Evolutionary conservation across 2,329 filamentous ascomycete species (phyloP).

Genomic region (Colletotrichum nymphaeae): DNA sequence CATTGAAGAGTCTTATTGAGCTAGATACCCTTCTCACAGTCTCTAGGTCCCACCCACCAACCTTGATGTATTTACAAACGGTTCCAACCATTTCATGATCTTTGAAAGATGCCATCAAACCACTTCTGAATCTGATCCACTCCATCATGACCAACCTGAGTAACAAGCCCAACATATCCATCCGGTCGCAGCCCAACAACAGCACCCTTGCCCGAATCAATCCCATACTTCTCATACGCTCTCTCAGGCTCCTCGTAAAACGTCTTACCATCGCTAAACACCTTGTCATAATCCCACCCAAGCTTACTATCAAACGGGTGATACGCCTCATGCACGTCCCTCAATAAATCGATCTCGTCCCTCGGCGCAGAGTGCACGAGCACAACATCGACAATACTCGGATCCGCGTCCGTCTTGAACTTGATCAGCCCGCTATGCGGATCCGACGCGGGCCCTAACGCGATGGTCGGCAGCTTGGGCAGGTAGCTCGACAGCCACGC

Average conservation of each 20-base stretch:
- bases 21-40: too few species aligned
- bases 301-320: slow-evolving; percentile 38
- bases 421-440: slow-evolving; percentile 21
- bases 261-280: slow-evolving; percentile 65
- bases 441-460: slow-evolving; percentile 21
- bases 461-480: slow-evolving; percentile 22
- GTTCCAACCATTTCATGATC: neutral
- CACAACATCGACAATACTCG: slow-evolving; percentile 60
- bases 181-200: slow-evolving; percentile 29
- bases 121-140: slow-evolving; percentile 18
- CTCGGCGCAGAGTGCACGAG: slow-evolving; percentile 68
- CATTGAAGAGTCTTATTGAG: too few species aligned
- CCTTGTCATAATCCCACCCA: slow-evolving; percentile 68
- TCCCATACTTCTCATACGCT: slow-evolving; percentile 68
- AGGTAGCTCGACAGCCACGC: slow-evolving; percentile 46
- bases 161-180: slow-evolving; percentile 30
- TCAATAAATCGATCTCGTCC: slow-evolving; percentile 61
- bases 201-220: slow-evolving; percentile 50
- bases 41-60: too few species aligned
- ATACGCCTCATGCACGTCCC: slow-evolving; percentile 54
- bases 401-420: slow-evolving; percentile 45
- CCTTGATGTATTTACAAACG: too few species aligned
- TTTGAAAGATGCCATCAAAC: slow-evolving; percentile 20
- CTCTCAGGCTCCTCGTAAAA: slow-evolving; percentile 64
- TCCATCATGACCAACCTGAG: slow-evolving; percentile 1